phyloP scores from a whole-genome alignment of 108 stramenopile species.

The Cyclotella cryptica region DNA sequence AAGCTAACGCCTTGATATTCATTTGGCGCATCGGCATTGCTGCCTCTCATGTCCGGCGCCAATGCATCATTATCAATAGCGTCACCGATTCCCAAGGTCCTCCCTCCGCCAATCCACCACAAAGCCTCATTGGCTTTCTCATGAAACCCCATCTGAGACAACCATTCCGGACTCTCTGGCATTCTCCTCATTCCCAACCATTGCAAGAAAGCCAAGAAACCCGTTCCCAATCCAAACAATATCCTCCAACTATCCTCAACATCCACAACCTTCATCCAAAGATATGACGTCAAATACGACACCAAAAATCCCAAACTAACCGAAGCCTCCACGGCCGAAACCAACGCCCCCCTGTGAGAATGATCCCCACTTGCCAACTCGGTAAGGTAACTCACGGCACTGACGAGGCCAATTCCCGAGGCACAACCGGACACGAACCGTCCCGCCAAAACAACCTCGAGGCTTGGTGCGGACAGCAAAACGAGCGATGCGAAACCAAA shows the following conservation, averaged over 20 bases:
- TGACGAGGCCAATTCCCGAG: conserved; percentile 37
- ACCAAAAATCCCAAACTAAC: conserved; percentile 50
- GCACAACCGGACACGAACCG: conserved; percentile 49
- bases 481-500: conserved; percentile 40
- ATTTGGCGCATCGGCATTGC: conserved; percentile 5
- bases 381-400: conserved; percentile 52
- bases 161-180: conserved; percentile 66
- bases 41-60: background rate
- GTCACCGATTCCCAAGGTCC: conserved; percentile 1
- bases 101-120: conserved; percentile 29
- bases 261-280: conserved; percentile 18
- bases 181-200: conserved; percentile 57
- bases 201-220: conserved; percentile 50
- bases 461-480: conserved; percentile 35
- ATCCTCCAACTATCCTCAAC: conserved; percentile 56
- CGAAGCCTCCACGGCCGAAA: conserved; percentile 49
- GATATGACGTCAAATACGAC: conserved; percentile 43
- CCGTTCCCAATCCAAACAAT: conserved; percentile 58
- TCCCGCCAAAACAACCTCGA: conserved; percentile 33
- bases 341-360: conserved; percentile 51
- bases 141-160: conserved; percentile 49
- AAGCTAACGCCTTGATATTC: conserved; percentile 29
- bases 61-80: conserved; percentile 16
- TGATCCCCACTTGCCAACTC: conserved; percentile 44
- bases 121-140: conserved; percentile 57